Evolutionary conservation across 176 grass and related monocot genomes (phyloP).

Genomic region (Oryza meridionalis): DNA sequence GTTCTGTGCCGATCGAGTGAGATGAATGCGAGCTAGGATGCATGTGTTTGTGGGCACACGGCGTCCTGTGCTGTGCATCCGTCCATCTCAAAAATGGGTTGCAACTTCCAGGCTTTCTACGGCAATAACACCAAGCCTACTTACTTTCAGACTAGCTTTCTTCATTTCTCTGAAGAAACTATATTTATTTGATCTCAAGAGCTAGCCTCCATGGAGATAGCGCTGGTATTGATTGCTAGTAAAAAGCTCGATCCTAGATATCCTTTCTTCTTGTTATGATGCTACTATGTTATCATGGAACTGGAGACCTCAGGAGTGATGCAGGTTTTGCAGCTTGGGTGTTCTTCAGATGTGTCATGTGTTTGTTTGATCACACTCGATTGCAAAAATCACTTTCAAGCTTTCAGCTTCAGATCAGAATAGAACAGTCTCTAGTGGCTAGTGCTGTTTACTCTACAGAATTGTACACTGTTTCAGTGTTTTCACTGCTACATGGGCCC

Average conservation of each 20-base stretch:
- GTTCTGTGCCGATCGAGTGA: not conserved
- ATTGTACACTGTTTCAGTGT: not conserved
- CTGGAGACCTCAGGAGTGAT: not conserved
- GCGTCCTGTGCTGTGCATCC: not conserved
- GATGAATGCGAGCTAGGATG: conserved; percentile 13
- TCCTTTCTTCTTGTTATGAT: not conserved
- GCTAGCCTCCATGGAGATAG: too few species aligned
- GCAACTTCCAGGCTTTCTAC: not conserved
- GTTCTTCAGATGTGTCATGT: not conserved
- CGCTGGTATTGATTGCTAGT: not conserved
- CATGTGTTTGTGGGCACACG: not conserved
- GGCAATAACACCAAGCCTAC: not conserved
- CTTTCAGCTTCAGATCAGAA: not conserved
- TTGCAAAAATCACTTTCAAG: not conserved
- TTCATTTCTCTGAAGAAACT: not conserved
- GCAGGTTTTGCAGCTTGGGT: not conserved
- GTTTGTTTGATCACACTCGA: not conserved
- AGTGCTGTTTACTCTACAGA: not conserved
- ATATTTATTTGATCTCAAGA: too few species aligned
- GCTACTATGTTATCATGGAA: not conserved
- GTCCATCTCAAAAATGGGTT: not conserved
- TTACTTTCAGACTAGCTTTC: conserved; percentile 10
- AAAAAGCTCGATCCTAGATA: not conserved
- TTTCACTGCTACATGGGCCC: not conserved
- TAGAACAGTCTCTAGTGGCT: not conserved